Percentiles rank a stretch among this genome's conserved stretches.
Conservation (phyloP, 768 basidiomycete species). For the Boletus coccyginus region DNA sequence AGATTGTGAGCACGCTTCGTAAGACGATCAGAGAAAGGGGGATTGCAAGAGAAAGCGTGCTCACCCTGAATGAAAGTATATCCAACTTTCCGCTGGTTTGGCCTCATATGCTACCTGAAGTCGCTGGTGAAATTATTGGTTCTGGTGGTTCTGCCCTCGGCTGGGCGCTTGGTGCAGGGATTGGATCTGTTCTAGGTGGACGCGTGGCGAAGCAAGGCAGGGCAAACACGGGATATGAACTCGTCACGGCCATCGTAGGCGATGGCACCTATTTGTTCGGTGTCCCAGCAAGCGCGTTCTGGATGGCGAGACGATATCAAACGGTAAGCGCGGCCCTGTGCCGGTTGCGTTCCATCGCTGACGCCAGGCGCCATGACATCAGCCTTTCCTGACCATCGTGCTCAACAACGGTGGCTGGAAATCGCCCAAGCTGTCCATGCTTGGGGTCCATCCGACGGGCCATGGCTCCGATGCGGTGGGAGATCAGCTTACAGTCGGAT, state of each 20-base stretch:
- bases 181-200: conserved; percentile 55
- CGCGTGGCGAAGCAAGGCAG: conserved; percentile 21
- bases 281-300: conserved; percentile 62
- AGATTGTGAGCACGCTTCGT: conserved; percentile 50
- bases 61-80: conserved; percentile 64
- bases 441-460: conserved; percentile 60
- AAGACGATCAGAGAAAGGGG: conserved; percentile 32
- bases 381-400: conserved; percentile 71
- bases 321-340: conserved; percentile 41
- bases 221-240: conserved; percentile 39
- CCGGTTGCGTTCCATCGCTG: neutral
- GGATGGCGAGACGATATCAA: conserved; percentile 69
- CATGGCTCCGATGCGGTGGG: conserved; percentile 46
- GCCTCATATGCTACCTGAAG: conserved; percentile 54
- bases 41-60: conserved; percentile 37
- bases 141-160: conserved; percentile 69
- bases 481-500: conserved; percentile 55
- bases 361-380: neutral
- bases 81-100: conserved; percentile 54
- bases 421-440: conserved; percentile 62
- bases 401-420: conserved; percentile 75
- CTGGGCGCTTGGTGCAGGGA: conserved; percentile 62
- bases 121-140: conserved; percentile 47
- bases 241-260: conserved; percentile 59
- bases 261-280: conserved; percentile 71